These are phyloP conservation scores for Tulasnella sp. DNA, from an alignment of 768 basidiomycete genomes.

Conservation along the genomic window DNA sequence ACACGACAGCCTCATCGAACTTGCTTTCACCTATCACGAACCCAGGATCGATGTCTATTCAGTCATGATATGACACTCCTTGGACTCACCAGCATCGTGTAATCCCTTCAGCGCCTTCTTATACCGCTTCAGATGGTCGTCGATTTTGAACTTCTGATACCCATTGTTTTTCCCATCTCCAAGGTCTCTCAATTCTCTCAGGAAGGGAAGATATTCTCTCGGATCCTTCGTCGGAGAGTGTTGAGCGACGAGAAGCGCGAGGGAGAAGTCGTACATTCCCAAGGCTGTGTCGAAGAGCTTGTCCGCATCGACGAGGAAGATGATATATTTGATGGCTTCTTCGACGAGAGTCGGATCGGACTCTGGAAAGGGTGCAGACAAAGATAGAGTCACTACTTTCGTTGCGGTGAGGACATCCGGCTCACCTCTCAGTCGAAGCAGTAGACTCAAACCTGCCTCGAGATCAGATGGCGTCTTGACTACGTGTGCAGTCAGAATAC, in stretches of 20 bases:
- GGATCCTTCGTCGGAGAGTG: slow-evolving; percentile 98
- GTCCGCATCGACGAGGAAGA: slow-evolving; percentile 92
- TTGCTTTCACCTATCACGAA: slow-evolving; percentile 43
- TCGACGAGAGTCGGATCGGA: slow-evolving; percentile 71
- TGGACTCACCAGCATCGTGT: slow-evolving; percentile 51
- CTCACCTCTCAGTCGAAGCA: slow-evolving; percentile 71
- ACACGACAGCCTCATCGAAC: slow-evolving; percentile 72
- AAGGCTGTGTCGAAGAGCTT: slow-evolving; percentile 86
- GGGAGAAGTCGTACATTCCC: slow-evolving; percentile 97
- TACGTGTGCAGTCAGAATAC: slow-evolving; percentile 85
- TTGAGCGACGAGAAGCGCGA: slow-evolving; percentile 93
- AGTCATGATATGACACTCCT: not conserved
- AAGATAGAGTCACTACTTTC: not conserved
- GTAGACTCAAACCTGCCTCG: slow-evolving; percentile 65
- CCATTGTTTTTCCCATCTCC: slow-evolving; percentile 49
- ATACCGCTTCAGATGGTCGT: slow-evolving; percentile 77
- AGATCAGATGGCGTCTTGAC: slow-evolving; percentile 87
- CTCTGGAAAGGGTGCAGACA: slow-evolving; percentile 27
- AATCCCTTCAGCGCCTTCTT: slow-evolving; percentile 67
- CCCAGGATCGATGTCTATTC: not conserved
- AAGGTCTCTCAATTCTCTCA: slow-evolving; percentile 61
- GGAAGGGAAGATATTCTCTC: slow-evolving; percentile 93
- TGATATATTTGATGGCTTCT: slow-evolving; percentile 96
- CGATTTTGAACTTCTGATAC: slow-evolving; percentile 84
- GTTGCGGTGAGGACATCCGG: not conserved